Evolutionary conservation across 1,284 basidiomycete species (phyloP), one percentile per base, ranked within the genome.

Genomic region (Ustilago crameri): DNA sequence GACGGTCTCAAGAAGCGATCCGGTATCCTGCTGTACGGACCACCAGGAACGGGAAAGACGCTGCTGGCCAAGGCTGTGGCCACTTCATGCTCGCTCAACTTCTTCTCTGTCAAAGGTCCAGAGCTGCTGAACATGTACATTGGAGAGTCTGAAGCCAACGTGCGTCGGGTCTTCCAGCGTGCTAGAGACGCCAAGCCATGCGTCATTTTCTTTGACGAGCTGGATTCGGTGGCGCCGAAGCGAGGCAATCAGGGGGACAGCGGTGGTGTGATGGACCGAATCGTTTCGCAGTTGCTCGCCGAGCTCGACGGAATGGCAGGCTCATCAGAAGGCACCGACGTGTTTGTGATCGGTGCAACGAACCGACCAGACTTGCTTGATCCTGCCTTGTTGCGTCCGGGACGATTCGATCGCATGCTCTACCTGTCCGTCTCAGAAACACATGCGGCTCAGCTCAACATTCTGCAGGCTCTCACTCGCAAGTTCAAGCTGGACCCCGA

Each of bases 1-100:
- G 90, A 91, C 63, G 95, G 95, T 1, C 85, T 99, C 22, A 98
- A 98, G 85, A 96, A 97, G 84, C 88, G 96, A 72, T 96, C 93
- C 59, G 95, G 94, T 47, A 76, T 74, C 32, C 57, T 83, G 27
- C 73, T 83, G 22, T 86, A 85, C 63, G 85, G 85, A 4, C 85
- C 85, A 5, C 85, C 85, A 0, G 85, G 85, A 9, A 86, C 85
- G 5, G 85, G 85, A 55, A 86, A 86, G 59, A 86, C 85, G 12
- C 72, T 86, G 20, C 75, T 86, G 10, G 85, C 85, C n/a, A 86
- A 86, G 56, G 85, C 85, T 0, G 92, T 98, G 7, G 95, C 95
- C 1, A 86, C 85, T 5, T 84, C 84, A 2, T 85, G 85, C 69
- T 84, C 84, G 37, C 81, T 86, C 74, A 86, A 86, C 79, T 86